phyloP scores from a whole-genome alignment of 31 red algal genomes.

The Porphyra umbilicalis region DNA sequence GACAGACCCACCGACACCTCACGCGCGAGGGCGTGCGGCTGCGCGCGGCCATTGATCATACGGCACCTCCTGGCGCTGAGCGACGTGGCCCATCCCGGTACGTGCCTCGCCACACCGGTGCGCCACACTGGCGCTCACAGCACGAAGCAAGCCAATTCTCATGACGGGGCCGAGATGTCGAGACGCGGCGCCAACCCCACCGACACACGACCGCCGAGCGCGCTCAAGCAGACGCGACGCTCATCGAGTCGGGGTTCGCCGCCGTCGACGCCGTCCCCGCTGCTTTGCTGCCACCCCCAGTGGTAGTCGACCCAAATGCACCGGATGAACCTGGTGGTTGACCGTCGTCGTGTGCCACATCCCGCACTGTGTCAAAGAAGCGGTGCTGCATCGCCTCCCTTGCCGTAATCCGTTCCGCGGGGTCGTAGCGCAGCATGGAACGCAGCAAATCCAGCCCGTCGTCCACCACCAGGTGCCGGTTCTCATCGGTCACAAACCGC shows the following conservation, averaged over 20 bases:
- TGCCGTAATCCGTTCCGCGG: slow-evolving; percentile 78
- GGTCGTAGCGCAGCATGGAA: slow-evolving; percentile 91
- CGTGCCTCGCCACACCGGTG: too few relatives aligned
- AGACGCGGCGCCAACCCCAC: background rate
- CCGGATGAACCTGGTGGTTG: background rate
- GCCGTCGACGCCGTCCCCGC: background rate
- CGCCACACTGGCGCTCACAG: too few relatives aligned
- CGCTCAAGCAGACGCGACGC: background rate
- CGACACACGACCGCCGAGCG: background rate
- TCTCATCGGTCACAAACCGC: slow-evolving; percentile 69
- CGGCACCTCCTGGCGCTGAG: too few relatives aligned
- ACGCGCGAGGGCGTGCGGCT: too few relatives aligned
- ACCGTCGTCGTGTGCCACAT: background rate
- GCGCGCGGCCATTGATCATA: too few relatives aligned
- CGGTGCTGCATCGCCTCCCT: slow-evolving; percentile 82
- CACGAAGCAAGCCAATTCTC: too few relatives aligned
- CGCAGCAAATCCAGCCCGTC: slow-evolving; percentile 81
- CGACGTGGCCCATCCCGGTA: too few relatives aligned
- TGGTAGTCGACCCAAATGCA: background rate
- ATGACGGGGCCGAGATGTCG: too few relatives aligned
- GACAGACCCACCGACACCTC: too few relatives aligned
- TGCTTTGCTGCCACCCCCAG: background rate
- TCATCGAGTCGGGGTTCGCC: background rate
- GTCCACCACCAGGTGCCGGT: slow-evolving; percentile 59
- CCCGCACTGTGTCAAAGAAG: slow-evolving; percentile 79